Evolutionary conservation across 441 rosid genomes (phyloP).

Genomic region (Euphorbia corollata): DNA sequence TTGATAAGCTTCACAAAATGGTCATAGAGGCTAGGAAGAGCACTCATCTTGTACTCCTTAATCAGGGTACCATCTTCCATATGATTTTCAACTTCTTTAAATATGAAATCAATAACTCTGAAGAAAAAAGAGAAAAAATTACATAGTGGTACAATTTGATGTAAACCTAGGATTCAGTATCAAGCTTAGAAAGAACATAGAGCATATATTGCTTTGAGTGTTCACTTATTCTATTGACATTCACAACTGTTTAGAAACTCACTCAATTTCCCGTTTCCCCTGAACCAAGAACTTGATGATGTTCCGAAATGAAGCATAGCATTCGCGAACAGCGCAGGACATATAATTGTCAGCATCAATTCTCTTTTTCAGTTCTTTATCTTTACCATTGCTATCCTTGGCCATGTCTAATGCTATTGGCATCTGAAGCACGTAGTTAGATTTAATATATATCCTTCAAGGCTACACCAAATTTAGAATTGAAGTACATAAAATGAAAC

Average conservation of each 20-base stretch:
- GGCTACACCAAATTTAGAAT: conserved; percentile 4
- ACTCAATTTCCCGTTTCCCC: conserved; percentile 59
- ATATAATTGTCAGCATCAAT: conserved; percentile 65
- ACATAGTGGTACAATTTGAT: conserved; percentile 11
- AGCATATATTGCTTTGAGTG: conserved; percentile 10
- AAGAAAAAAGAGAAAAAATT: conserved; percentile 19
- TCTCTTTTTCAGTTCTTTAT: conserved; percentile 83
- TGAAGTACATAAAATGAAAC: conserved; percentile 31
- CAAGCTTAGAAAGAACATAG: conserved; percentile 9
- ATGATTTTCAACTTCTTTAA: conserved; percentile 56
- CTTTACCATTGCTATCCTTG: conserved; percentile 90
- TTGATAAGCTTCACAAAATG: conserved; percentile 82
- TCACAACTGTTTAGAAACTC: conserved; percentile 26
- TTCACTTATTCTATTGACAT: conserved; percentile 7
- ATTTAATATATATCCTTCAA: conserved; percentile 18
- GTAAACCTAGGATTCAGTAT: conserved; percentile 15
- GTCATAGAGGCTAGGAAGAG: conserved; percentile 81
- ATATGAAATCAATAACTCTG: conserved; percentile 74
- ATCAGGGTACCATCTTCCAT: conserved; percentile 38
- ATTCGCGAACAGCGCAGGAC: conserved; percentile 91
- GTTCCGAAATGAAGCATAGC: conserved; percentile 88
- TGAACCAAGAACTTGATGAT: conserved; percentile 73
- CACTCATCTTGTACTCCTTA: conserved; percentile 68
- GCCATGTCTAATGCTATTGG: conserved; percentile 99
- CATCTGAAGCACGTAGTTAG: conserved; percentile 40